Percentiles rank a stretch among this genome's conserved stretches.
Evolutionary conservation across 2,329 filamentous ascomycete genomes (phyloP).

Genomic region (Chaetomium sp.): DNA sequence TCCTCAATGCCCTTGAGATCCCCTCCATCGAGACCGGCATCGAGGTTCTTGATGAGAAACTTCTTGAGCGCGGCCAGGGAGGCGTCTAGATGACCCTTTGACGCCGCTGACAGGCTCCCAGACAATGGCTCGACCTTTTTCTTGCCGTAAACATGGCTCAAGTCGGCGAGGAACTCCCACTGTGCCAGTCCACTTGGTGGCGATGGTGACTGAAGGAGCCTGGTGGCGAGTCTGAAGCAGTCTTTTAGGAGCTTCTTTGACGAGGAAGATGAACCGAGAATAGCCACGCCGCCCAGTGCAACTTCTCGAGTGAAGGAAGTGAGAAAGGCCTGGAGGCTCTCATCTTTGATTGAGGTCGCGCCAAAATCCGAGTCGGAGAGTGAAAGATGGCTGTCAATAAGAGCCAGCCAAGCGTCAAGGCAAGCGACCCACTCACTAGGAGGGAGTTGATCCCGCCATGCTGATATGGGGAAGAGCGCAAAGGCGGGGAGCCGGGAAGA

Average conservation of each 20-base stretch:
- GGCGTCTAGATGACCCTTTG: constrained; percentile 53
- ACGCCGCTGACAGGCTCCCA: constrained; percentile 53
- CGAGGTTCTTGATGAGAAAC: constrained; percentile 62
- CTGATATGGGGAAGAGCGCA: constrained; percentile 72
- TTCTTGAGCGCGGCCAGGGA: constrained; percentile 63
- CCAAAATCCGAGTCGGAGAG: constrained; percentile 59
- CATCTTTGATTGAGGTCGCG: constrained; percentile 54
- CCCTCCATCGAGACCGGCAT: constrained; percentile 56
- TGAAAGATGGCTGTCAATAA: constrained; percentile 66
- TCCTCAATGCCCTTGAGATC: constrained; percentile 58
- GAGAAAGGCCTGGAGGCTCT: constrained; percentile 65
- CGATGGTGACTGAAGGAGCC: constrained; percentile 52
- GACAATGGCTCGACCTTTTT: constrained; percentile 59
- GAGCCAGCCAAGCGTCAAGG: constrained; percentile 72
- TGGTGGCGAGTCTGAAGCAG: constrained; percentile 65
- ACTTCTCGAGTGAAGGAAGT: constrained; percentile 64
- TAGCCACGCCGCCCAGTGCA: constrained; percentile 42
- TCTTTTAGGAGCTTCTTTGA: constrained; percentile 59
- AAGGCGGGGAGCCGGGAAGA: constrained; percentile 62
- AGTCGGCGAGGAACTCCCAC: constrained; percentile 69
- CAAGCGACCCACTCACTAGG: constrained; percentile 76
- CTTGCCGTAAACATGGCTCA: constrained; percentile 68
- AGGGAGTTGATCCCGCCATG: constrained; percentile 66
- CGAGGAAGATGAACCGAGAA: constrained; percentile 41
- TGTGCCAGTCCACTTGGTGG: constrained; percentile 54